Evolutionary conservation across 495 filamentous ascomycete genomes (phyloP).

Genomic region (Amorphotheca resinae): DNA sequence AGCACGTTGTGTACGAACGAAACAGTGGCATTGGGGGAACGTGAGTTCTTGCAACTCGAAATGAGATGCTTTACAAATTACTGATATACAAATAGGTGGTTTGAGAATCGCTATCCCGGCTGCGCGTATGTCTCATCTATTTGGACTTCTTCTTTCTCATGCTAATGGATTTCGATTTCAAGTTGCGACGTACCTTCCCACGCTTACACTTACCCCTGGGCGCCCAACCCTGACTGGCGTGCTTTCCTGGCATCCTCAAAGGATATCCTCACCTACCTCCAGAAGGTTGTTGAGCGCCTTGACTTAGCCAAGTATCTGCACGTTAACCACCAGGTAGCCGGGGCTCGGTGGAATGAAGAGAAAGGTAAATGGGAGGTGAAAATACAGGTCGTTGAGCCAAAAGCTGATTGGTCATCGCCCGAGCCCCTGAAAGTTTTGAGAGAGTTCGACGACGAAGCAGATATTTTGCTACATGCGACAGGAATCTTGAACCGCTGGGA

Average conservation of each 20-base stretch:
- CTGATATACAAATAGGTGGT: conserved; percentile 34
- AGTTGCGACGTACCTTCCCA: conserved; percentile 43
- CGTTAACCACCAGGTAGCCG: conserved; percentile 13
- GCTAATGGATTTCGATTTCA: too few relatives aligned
- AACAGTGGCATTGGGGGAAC: conserved; percentile 49
- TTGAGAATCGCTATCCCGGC: conserved; percentile 45
- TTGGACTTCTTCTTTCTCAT: too few relatives aligned
- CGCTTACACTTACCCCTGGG: conserved; percentile 29
- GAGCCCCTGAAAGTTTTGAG: too few relatives aligned
- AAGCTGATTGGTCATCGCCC: not conserved
- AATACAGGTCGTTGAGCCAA: conserved; percentile 6
- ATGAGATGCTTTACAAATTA: not conserved
- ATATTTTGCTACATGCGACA: conserved; percentile 16
- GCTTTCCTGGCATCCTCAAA: conserved; percentile 23
- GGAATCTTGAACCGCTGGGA: conserved; percentile 28
- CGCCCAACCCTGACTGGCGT: conserved; percentile 27
- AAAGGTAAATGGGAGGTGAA: conserved; percentile 12
- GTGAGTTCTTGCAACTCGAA: not conserved
- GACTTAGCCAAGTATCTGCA: conserved; percentile 39
- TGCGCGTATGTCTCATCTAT: too few relatives aligned
- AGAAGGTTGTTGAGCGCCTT: conserved; percentile 26
- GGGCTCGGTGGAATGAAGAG: conserved; percentile 14
- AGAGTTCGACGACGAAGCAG: conserved; percentile 18
- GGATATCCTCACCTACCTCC: conserved; percentile 29
- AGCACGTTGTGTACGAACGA: conserved; percentile 66